phyloP scores from a whole-genome alignment of 139 green algal genomes.

The Parachlorella kessleri region DNA sequence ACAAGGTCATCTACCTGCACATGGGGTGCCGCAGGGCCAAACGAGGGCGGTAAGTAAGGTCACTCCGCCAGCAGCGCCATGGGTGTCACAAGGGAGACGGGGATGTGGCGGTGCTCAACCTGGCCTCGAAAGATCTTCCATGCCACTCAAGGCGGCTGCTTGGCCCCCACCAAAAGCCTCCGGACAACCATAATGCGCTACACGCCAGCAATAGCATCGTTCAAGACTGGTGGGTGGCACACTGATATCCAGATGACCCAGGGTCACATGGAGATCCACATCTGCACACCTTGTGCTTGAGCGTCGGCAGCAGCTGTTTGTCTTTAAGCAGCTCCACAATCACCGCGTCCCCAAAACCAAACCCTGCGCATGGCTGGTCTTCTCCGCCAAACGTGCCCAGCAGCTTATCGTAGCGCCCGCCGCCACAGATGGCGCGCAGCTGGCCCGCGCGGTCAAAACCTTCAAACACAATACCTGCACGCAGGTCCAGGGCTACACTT shows the following conservation, averaged over 20 bases:
- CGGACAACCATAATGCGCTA: background rate
- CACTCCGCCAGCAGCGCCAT: no score
- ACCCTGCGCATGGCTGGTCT: conserved; percentile 80
- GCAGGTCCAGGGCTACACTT: no score
- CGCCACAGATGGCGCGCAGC: conserved; percentile 96
- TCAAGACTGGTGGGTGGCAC: no score
- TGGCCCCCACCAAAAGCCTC: background rate
- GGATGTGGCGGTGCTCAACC: no score
- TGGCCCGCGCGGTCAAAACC: conserved; percentile 89
- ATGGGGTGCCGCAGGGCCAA: conserved; percentile 44
- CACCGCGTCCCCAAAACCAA: conserved; percentile 97
- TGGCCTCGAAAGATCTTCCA: conserved; percentile 76
- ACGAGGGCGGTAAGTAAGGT: no score
- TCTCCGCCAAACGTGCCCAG: conserved; percentile 89
- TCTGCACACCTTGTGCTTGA: conserved; percentile 50
- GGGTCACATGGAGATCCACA: background rate
- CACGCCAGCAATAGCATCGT: no score
- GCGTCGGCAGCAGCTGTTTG: conserved; percentile 67
- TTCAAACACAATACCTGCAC: conserved; percentile 89
- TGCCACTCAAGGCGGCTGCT: conserved; percentile 26
- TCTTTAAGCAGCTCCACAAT: conserved; percentile 98
- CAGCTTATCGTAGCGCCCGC: conserved; percentile 94
- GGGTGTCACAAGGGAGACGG: no score
- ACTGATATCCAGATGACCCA: background rate
- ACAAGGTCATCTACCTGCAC: conserved; percentile 87